phyloP scores from a whole-genome alignment of 257 asterid species.

The Solanum etuberosum region DNA sequence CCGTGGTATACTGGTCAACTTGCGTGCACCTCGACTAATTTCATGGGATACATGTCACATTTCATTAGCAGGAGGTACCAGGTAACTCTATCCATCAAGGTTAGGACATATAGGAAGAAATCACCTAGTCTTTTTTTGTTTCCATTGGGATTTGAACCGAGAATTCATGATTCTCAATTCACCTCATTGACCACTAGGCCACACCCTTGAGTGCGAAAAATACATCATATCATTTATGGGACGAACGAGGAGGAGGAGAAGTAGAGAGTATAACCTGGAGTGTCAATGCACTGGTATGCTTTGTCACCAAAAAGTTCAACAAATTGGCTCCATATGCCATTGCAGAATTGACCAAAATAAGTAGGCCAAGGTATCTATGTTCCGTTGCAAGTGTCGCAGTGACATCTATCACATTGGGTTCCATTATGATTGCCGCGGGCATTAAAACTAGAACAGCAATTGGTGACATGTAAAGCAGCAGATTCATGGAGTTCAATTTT shows the following conservation, averaged over 20 bases:
- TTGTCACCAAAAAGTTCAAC: slow-evolving; percentile 88
- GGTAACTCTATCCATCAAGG: not conserved
- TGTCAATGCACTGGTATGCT: slow-evolving; percentile 86
- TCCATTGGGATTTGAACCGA: not conserved
- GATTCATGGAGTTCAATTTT: slow-evolving; percentile 91
- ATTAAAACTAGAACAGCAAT: slow-evolving; percentile 69
- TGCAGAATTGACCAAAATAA: slow-evolving; percentile 58
- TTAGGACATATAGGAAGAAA: not conserved
- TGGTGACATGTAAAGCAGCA: slow-evolving; percentile 95
- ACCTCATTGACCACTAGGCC: not conserved
- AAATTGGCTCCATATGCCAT: slow-evolving; percentile 90
- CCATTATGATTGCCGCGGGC: slow-evolving; percentile 71
- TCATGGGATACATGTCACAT: not conserved
- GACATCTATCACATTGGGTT: slow-evolving; percentile 57
- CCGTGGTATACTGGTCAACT: not conserved
- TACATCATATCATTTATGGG: not conserved
- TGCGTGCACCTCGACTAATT: not conserved
- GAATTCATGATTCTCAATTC: not conserved
- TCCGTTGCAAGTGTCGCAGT: slow-evolving; percentile 46
- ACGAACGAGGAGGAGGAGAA: not conserved
- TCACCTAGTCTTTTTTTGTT: not conserved
- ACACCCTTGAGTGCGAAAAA: not conserved
- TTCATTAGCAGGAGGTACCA: not conserved
- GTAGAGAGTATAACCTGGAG: slow-evolving; percentile 57
- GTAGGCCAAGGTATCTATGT: slow-evolving; percentile 57